Conservation (phyloP, 176 grass and related monocot genomes). For the Zizania latifolia region DNA sequence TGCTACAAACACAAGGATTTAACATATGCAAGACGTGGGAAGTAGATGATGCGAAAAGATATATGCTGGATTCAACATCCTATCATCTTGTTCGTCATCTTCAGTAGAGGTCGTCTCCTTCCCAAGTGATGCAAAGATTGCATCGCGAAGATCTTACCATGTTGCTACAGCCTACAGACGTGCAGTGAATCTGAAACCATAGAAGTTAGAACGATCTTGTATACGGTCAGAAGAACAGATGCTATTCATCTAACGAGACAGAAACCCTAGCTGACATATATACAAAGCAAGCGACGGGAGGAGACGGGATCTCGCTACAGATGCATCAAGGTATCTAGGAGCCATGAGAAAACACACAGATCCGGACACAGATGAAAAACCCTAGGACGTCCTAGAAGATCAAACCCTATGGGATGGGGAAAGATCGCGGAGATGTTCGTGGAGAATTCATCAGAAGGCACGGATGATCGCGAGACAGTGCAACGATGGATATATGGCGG, state of each 20-base stretch:
- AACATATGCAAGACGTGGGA: background rate
- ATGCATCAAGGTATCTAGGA: background rate
- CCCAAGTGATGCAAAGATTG: background rate
- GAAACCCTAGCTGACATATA: background rate
- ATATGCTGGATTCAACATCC: no score
- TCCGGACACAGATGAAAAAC: slow-evolving; percentile 25
- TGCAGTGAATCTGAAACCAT: background rate
- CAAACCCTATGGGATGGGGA: no score
- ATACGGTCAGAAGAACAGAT: background rate
- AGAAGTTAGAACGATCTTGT: background rate
- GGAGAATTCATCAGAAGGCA: background rate
- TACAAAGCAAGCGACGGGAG: no score
- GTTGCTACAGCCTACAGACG: no score
- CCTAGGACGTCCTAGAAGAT: slow-evolving; percentile 1
- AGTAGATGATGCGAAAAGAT: background rate
- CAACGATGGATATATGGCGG: background rate
- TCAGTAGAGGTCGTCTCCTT: no score
- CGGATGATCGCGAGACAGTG: background rate
- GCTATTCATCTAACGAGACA: background rate
- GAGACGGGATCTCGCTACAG: slow-evolving; percentile 1
- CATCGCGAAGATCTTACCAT: background rate
- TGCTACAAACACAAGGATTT: slow-evolving; percentile 1
- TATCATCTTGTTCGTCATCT: background rate
- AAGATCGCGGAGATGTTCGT: no score
- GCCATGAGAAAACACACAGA: background rate